phyloP scores from a whole-genome alignment of 805 yeast species.

The Wickerhamomyces canadensis region DNA sequence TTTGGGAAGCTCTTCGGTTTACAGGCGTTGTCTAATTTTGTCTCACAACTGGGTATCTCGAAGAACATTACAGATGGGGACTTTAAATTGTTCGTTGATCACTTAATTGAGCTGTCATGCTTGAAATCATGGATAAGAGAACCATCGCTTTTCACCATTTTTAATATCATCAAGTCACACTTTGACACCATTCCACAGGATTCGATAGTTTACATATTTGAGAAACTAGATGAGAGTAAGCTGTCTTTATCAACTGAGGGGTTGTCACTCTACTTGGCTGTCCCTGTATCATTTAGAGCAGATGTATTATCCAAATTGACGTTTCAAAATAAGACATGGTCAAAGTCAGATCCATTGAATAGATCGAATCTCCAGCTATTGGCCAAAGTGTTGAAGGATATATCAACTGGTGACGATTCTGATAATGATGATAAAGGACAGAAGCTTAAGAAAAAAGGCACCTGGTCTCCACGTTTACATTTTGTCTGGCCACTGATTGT shows the following conservation, averaged over 20 bases:
- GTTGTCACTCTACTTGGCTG: constrained; percentile 58
- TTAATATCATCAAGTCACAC: constrained; percentile 39
- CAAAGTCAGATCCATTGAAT: constrained; percentile 65
- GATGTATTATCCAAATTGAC: constrained; percentile 1
- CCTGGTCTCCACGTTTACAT: constrained; percentile 72
- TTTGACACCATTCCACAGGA: constrained; percentile 18
- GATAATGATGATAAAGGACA: constrained; percentile 20
- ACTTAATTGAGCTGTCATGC: constrained; percentile 51
- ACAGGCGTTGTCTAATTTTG: constrained; percentile 57
- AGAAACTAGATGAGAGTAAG: constrained; percentile 42
- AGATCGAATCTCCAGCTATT: constrained; percentile 59
- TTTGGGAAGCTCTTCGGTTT: constrained; percentile 86
- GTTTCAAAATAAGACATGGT: constrained; percentile 45
- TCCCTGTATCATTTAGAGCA: constrained; percentile 30
- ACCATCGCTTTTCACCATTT: constrained; percentile 67
- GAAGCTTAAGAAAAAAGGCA: constrained; percentile 47
- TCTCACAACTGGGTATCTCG: constrained; percentile 4
- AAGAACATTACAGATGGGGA: constrained; percentile 19
- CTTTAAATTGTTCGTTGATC: constrained; percentile 36
- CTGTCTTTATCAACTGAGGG: constrained; percentile 75
- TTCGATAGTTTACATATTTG: constrained; percentile 29
- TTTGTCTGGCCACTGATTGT: constrained; percentile 68
- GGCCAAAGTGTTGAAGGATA: constrained; percentile 60
- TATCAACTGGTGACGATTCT: constrained; percentile 30
- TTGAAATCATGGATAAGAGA: constrained; percentile 84